Evolutionary conservation across 1,284 basidiomycete genomes (phyloP).

Genomic region (Takashimella koratensis): DNA sequence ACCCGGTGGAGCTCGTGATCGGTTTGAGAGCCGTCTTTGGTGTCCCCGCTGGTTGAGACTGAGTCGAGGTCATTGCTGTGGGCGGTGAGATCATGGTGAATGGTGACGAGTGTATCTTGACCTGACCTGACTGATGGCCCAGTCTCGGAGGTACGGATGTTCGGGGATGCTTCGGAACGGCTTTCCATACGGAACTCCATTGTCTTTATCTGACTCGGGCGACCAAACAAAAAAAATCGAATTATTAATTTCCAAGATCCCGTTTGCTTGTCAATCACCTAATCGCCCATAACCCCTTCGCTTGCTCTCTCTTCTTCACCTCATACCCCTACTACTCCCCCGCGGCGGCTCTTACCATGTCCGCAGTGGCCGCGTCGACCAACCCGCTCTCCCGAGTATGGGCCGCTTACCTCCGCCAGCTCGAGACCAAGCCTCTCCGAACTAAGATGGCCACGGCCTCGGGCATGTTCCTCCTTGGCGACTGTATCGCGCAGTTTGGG

Average conservation of each 20-base stretch:
- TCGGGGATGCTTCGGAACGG: too few relatives aligned
- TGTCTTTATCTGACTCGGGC: too few relatives aligned
- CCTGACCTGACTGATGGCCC: neutral
- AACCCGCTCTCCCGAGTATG: neutral
- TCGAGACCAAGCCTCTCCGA: constrained; percentile 9
- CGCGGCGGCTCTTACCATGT: too few relatives aligned
- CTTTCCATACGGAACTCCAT: too few relatives aligned
- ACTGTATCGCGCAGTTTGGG: constrained; percentile 18
- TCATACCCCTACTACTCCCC: neutral
- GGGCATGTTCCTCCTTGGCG: constrained; percentile 13
- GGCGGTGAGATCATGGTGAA: neutral
- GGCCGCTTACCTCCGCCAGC: constrained; percentile 5
- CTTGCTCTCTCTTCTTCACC: neutral
- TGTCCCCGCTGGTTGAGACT: neutral
- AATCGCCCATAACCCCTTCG: too few relatives aligned
- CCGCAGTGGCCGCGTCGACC: neutral
- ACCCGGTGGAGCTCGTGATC: constrained; percentile 33
- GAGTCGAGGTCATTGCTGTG: neutral
- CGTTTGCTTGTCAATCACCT: too few relatives aligned
- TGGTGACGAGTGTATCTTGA: neutral
- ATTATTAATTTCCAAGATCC: too few relatives aligned
- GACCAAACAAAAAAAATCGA: too few relatives aligned
- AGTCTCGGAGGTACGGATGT: too few relatives aligned
- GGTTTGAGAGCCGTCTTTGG: constrained; percentile 24
- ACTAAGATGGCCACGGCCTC: constrained; percentile 19